Evolutionary conservation across 2,329 filamentous ascomycete genomes (phyloP), one percentile per base, ranked within the genome.

Genomic region (Trichoderma koningii): DNA sequence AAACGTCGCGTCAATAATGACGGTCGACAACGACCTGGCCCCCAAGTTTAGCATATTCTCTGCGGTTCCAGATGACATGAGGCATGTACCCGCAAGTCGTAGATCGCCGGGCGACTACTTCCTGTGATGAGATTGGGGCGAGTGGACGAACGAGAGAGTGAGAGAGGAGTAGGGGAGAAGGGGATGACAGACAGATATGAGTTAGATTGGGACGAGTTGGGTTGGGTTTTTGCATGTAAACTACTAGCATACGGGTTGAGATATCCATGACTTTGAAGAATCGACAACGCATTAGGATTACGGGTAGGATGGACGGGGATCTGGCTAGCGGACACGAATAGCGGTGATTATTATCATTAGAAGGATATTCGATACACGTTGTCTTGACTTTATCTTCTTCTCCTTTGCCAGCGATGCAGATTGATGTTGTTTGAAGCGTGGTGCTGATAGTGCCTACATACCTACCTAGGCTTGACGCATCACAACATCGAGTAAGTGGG

Each of bases 1-100:
- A 44, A 99, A 99, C 73, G 87, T 98, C 75, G 95, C 95, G 7
- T 97, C 93, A 74, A 96, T 97, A 75, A 97, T 97, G 89, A 93
- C 93, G 60, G 88, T 97, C 30, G 88, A 90, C 70, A 89, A 90
- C 72, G 90, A 95, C 72, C 83, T 97, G 60, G 88, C 92, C 67
- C 93, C 94, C 38, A 92, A 91, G 72, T 99, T 99, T 81, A 95
- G 89, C 76, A 95, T 96, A 73, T 96, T 96, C 81, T 89, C 87
- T 34, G 92, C 92, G 38, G 92, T 96, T n/a, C 91, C 92, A 0
- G 92, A 95, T 72, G 89, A 95, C 70, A 85, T 91, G 76, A 84
- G 92, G 67, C 90, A 92, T 64, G 89, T 94, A 9, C 92, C 92
- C 2, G 87, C 89, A 12, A 90, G 85, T 63, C 83, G 87, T 50